Conservation (phyloP, 2,329 filamentous ascomycete genomes). For the Pyricularia pennisetigena region DNA sequence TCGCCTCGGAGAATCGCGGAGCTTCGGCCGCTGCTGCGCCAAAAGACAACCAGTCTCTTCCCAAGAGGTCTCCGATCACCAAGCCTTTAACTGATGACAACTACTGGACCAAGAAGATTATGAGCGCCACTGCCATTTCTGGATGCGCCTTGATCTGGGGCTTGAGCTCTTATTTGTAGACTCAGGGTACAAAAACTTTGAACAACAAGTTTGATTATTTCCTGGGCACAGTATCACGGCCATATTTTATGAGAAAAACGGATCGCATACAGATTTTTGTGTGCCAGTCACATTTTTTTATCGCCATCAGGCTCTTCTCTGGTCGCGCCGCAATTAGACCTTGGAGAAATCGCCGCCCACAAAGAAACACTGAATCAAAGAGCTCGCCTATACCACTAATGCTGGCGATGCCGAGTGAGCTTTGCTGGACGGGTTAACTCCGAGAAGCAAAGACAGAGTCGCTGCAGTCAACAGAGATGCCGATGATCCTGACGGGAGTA, state of each 20-base stretch:
- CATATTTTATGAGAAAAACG: neutral
- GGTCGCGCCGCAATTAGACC: too few relatives aligned
- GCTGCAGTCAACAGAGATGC: neutral
- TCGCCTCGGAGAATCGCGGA: conserved; percentile 12
- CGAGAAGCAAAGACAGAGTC: neutral
- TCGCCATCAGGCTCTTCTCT: neutral
- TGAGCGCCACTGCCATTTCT: conserved; percentile 52
- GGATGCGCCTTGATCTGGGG: conserved; percentile 52
- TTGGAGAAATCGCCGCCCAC: too few relatives aligned
- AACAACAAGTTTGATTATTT: neutral
- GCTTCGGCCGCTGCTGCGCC: conserved; percentile 9
- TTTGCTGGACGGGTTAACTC: neutral
- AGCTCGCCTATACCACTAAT: neutral
- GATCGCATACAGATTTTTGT: neutral
- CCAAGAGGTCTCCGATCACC: conserved; percentile 35
- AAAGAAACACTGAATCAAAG: neutral
- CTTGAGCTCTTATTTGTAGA: conserved; percentile 41
- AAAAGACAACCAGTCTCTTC: conserved; percentile 8
- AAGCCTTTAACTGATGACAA: conserved; percentile 56
- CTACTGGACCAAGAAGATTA: conserved; percentile 57
- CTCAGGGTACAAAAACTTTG: neutral
- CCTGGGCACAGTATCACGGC: neutral
- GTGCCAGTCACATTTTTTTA: neutral
- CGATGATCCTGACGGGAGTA: neutral
- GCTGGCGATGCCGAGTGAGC: neutral